Base-by-base conservation (phyloP, 345 rosid genomes). In the Aquilaria sinensis region DNA sequence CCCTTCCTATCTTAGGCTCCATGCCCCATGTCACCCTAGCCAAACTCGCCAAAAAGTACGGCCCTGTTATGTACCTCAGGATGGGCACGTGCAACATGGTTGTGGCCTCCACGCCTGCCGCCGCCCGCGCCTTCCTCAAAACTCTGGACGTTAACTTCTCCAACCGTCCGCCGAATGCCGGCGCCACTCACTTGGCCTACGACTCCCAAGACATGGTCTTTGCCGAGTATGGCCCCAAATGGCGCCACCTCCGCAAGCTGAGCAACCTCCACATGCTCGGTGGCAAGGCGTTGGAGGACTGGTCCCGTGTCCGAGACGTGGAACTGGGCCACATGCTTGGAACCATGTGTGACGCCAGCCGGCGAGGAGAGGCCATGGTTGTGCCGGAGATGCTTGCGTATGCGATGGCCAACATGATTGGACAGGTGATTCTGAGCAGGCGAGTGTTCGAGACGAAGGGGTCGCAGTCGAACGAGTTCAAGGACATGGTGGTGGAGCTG, bases 201-300 rank as follows among this genome's bases (percentile, higher is more conserved):
- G 16, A 76, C 12, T 64, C 82, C 3, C 89, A 86, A 50, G 93
- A 84, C 66, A 70, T 86, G 87, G 89, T 81, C 16, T 86, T 86
- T 31, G 79, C 85, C 0, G 77, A 79, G 9, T 80, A 86, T 29
- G 89, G 89, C 0, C 78, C 81, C 0, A 74, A 74, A 34, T 86
- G 89, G 92, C 78, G 75, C 69, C 51, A 83, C 47, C 64, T 86
- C 8, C 71, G 93, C 46, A 86, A 78, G 63, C 45, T 84, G 49
- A 86, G 89, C 57, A 82, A 70, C 65, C 72, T 83, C 2, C 85
- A 86, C 69, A 76, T 84, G 85, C 79, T 86, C 0, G 85, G 87
- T 0, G 73, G 84, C 3, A 86, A 86, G 33, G 93, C 93, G 1
- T 63, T 86, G 0, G 78, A 78, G 4, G 78, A 81, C 1, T 78